Evolutionary conservation across 257 asterid species (phyloP), one percentile per base, ranked within the genome.

Genomic region (Przewalskia tangutica): DNA sequence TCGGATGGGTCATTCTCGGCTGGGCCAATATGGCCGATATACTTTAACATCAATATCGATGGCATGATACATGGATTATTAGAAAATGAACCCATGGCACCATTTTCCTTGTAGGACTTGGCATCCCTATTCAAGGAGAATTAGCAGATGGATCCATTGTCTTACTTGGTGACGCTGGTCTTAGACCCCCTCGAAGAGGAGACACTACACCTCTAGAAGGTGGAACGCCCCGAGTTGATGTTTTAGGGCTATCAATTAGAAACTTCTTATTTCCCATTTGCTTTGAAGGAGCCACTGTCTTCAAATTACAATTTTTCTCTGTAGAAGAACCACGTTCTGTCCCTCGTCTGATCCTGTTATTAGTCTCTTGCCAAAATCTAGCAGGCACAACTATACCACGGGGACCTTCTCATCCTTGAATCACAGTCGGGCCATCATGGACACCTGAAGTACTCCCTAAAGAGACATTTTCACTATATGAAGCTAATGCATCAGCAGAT

Each of bases 121-220:
- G 77, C 83, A 90, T 82, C 62, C 97, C 91, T 87, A 94, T 88
- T 54, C 79, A 79, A 36, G 90, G 81, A 82, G 85, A 83, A 84
- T 88, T 84, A 77, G 84, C 77, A 12, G 89, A 80, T 60, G 90
- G 79, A 9, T 78, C 68, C 84, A 79, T 66, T 34, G 85, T 83
- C 87, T 86, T 95, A 83, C 85, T 89, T 16, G 97, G 96, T 12
- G 98, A 93, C 66, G 94, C 89, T 13, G 97, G 89, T 86, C 98
- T 88, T 59, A 80, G 64, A 59, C 87, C 88, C 50, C 90, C 93
- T 76, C 93, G 93, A 81, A 89, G 84, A n/a, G 98, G 97, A 80
- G 98, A 95, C 23, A 80, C 63, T 44, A 85, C 75, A 82, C 97
- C 94, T 85, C 90, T 86, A 71, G 81, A 83, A 36, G 84, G 32